These are phyloP conservation scores for Myotisia sp. DNA, from an alignment of 2,329 filamentous ascomycete species.

Conservation along the genomic window DNA sequence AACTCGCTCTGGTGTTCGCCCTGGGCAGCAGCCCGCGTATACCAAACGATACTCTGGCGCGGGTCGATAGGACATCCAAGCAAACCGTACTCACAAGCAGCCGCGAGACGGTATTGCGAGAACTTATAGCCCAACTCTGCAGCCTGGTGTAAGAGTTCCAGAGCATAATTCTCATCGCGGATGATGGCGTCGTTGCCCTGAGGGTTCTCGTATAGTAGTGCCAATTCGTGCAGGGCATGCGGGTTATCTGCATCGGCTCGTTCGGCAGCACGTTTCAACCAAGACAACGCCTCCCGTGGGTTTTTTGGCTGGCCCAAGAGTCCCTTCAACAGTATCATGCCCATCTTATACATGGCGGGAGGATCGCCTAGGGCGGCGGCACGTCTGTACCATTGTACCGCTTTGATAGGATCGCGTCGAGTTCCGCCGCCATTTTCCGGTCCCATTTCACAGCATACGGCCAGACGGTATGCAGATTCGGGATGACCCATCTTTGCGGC, in stretches of 20 bases:
- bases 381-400: slow-evolving; percentile 95
- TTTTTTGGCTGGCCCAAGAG: slow-evolving; percentile 76
- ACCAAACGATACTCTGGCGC: slow-evolving; percentile 80
- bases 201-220: slow-evolving; percentile 43
- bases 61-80: slow-evolving; percentile 73
- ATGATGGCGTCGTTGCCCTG: slow-evolving; percentile 56
- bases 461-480: slow-evolving; percentile 80
- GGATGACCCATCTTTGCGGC: slow-evolving; percentile 81
- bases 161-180: slow-evolving; percentile 67
- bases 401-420: slow-evolving; percentile 76
- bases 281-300: slow-evolving; percentile 70
- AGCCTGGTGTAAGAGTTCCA: slow-evolving; percentile 70
- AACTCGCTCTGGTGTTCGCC: slow-evolving; percentile 89
- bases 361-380: slow-evolving; percentile 81
- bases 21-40: slow-evolving; percentile 77
- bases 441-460: slow-evolving; percentile 93
- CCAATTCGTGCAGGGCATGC: slow-evolving; percentile 83
- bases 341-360: slow-evolving; percentile 95
- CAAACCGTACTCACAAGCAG: slow-evolving; percentile 76
- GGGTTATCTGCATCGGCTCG: slow-evolving; percentile 79
- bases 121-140: slow-evolving; percentile 88
- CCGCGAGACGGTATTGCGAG: slow-evolving; percentile 78
- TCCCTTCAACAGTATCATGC: slow-evolving; percentile 88
- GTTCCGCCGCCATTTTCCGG: slow-evolving; percentile 90
- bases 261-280: slow-evolving; percentile 88